Evolutionary conservation across 2,329 filamentous ascomycete species (phyloP).

Genomic region (Fusarium udum): DNA sequence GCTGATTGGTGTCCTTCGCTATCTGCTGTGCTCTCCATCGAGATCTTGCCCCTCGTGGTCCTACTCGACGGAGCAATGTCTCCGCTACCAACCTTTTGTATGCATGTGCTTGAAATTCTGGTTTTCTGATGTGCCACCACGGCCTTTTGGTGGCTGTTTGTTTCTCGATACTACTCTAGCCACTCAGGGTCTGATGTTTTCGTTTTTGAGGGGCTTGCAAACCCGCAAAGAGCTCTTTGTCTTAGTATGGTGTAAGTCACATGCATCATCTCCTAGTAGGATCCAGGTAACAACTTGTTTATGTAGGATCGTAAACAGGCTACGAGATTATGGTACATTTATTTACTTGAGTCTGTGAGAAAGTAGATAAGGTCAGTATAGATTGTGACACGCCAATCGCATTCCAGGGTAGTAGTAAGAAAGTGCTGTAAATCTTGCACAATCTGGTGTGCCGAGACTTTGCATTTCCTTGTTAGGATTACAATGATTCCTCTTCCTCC

Average conservation of each 20-base stretch:
- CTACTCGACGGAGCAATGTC: slow-evolving; percentile 22
- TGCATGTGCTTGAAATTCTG: background rate
- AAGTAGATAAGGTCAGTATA: background rate
- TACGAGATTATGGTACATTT: background rate
- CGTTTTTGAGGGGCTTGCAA: background rate
- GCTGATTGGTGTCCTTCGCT: slow-evolving; percentile 10
- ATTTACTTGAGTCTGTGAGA: background rate
- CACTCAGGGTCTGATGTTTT: background rate
- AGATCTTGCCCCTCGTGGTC: slow-evolving; percentile 30
- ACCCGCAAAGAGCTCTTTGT: background rate
- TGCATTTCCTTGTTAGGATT: background rate
- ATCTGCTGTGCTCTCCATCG: slow-evolving; percentile 20
- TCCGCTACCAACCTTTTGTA: slow-evolving; percentile 6
- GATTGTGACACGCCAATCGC: background rate
- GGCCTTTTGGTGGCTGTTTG: slow-evolving; percentile 1
- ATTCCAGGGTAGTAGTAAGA: background rate
- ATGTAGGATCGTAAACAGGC: background rate
- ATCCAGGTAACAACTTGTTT: background rate
- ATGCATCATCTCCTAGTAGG: background rate
- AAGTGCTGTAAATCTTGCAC: background rate
- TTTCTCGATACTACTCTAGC: background rate
- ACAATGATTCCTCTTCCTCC: background rate
- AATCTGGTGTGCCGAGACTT: background rate
- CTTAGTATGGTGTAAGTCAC: background rate
- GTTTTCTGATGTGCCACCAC: slow-evolving; percentile 18